Base-by-base conservation (phyloP, 1,284 basidiomycete genomes). In the Serendipita sp. region DNA sequence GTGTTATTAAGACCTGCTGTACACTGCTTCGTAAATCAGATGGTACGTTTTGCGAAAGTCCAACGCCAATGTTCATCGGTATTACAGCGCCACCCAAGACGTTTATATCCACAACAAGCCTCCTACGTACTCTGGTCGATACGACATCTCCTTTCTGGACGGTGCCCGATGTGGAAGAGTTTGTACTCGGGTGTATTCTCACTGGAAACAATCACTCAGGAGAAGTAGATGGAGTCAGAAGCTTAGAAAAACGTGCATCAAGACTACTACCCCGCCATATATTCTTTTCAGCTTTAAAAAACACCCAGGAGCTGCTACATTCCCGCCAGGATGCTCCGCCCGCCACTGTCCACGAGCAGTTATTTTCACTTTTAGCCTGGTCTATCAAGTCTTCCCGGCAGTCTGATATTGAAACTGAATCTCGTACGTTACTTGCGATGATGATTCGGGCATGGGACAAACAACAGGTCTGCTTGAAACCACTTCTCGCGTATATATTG, bases 371-470 rank as follows among this genome's bases (percentile, higher is more conserved):
- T 68, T 92, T 41, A 13, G 13, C 38, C 6, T 41, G 38, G 38
- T 41, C 38, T 41, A 13, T 41, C 13, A 41, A 41, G 38, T 41
- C 38, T 6, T 5, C 38, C 38, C 38, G 38, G 38, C 38, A 41
- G 17, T 72, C 79, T 2, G 79, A 81, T 3, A 79, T 97, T 1
- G 75, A 85, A 4, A 82, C 85, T 32, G 79, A 89, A 63, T 74
- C 94, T 64, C 87, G 89, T 60, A 67, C 78, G 0, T 70, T 91
- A 42, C 95, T 93, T 76, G 87, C 85, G 64, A 79, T 91, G 61
- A 89, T 96, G 77, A 75, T 96, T 53, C 82, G 86, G 32, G 85
- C 85, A 1, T 86, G 97, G 66, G 88, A 58, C 32, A 32, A 35
- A 22, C 34, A 30, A 26, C 8, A 32, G 32, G 53, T 58, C 32